phyloP scores from a whole-genome alignment of 1,284 basidiomycete genomes.

The Sanghuangporus baumii region DNA sequence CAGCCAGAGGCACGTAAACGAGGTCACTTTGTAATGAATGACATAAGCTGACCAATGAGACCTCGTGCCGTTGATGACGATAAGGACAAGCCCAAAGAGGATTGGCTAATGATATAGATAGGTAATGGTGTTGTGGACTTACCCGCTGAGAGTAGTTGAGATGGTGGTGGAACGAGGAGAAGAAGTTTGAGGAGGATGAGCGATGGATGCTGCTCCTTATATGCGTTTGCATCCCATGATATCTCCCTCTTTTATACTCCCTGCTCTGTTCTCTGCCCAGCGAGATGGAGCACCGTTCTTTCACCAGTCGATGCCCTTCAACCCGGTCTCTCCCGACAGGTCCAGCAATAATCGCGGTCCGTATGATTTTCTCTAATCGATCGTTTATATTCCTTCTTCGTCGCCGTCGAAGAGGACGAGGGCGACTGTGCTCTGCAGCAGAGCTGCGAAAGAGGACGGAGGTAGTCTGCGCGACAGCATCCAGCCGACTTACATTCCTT shows the following conservation, averaged over 20 bases:
- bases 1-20: not conserved
- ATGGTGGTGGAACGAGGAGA: not conserved
- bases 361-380: not conserved
- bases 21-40: not conserved
- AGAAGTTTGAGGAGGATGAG: not conserved
- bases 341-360: not conserved
- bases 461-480: not conserved
- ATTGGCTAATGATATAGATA: not conserved
- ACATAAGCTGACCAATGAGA: not conserved
- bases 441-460: not conserved
- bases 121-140: not conserved
- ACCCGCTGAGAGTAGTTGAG: not conserved
- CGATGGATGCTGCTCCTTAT: slow-evolving; percentile 5
- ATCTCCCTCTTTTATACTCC: not conserved
- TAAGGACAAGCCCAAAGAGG: not conserved
- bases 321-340: slow-evolving; percentile 8
- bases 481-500: not conserved
- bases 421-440: not conserved
- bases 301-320: not conserved
- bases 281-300: not conserved
- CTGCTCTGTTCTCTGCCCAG: not conserved
- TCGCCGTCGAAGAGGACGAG: not conserved
- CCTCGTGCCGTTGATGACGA: not conserved
- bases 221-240: slow-evolving; percentile 9
- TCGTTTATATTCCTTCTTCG: not conserved